A percentile compares a stretch with the other conserved stretches of the same genome.
Conservation (phyloP, 345 rosid species). For the Salix udensis region DNA sequence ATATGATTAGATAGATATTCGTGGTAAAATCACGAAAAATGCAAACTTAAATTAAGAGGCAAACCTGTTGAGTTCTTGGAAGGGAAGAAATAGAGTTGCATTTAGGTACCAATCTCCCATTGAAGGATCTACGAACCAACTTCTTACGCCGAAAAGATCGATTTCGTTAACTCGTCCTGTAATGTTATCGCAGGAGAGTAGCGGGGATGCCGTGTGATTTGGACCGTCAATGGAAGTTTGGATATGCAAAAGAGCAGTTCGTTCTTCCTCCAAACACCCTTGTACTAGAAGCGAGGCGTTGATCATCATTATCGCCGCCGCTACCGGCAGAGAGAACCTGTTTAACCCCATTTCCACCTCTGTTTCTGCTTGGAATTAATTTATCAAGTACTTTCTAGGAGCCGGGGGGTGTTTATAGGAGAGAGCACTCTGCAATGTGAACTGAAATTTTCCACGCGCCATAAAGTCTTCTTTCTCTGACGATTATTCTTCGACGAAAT, state of each 20-base stretch:
- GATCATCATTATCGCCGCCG: neutral
- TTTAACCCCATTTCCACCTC: neutral
- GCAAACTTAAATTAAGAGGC: neutral
- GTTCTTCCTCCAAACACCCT: neutral
- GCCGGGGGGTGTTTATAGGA: too few relatives aligned
- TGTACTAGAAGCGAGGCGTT: neutral
- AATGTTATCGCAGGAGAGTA: neutral
- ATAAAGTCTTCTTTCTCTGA: too few relatives aligned
- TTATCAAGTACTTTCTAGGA: too few relatives aligned
- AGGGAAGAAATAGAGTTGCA: constrained; percentile 10
- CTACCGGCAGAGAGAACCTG: neutral
- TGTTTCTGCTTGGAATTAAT: too few relatives aligned
- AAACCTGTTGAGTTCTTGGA: neutral
- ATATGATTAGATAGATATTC: neutral
- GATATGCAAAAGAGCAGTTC: neutral
- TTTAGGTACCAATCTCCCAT: neutral
- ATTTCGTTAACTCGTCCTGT: neutral
- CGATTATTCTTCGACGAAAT: too few relatives aligned
- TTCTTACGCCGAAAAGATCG: fast-evolving
- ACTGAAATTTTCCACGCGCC: too few relatives aligned
- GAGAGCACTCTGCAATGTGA: too few relatives aligned
- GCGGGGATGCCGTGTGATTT: neutral
- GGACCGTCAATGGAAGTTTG: neutral
- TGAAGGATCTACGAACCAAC: fast-evolving
- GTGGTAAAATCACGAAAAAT: neutral